These are phyloP conservation scores for Imleria badia DNA, from an alignment of 768 basidiomycete genomes.

Conservation along the genomic window DNA sequence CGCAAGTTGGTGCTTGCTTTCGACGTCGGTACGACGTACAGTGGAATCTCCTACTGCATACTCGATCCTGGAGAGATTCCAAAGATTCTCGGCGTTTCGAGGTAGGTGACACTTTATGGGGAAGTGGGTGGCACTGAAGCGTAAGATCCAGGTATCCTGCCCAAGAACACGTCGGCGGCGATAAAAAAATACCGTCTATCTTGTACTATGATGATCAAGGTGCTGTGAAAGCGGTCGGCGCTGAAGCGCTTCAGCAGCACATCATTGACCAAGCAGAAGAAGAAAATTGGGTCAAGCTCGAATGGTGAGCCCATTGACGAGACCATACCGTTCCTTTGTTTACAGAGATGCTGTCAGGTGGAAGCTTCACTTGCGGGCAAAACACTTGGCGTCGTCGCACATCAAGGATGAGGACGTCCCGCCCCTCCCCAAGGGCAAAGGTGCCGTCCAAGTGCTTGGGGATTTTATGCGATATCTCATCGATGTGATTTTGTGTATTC, in stretches of 20 bases:
- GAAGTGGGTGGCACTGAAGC: neutral
- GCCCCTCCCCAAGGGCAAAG: conserved; percentile 16
- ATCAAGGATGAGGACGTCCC: conserved; percentile 16
- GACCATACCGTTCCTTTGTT: neutral
- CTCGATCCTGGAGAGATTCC: conserved; percentile 37
- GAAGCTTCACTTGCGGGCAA: conserved; percentile 33
- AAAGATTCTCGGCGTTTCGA: conserved; percentile 27
- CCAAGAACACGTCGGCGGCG: conserved; percentile 45
- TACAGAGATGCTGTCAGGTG: neutral
- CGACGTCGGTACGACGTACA: conserved; percentile 45
- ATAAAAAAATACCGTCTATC: conserved; percentile 49
- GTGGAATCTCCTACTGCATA: conserved; percentile 38
- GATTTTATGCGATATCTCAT: conserved; percentile 27
- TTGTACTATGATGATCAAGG: conserved; percentile 48
- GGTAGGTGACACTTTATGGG: conserved; percentile 12
- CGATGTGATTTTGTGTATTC: neutral
- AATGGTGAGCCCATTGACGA: neutral
- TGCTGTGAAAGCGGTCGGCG: conserved; percentile 40
- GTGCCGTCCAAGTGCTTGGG: neutral
- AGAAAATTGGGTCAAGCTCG: neutral
- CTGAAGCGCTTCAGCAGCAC: conserved; percentile 27
- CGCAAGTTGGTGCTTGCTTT: conserved; percentile 45
- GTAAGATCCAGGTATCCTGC: conserved; percentile 41
- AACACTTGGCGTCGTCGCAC: conserved; percentile 14
- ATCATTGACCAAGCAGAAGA: neutral